Percentiles rank a stretch among this genome's conserved stretches.
These are phyloP conservation scores for Camellia japonica DNA, from an alignment of 148 eudicot species.

Conservation along the genomic window DNA sequence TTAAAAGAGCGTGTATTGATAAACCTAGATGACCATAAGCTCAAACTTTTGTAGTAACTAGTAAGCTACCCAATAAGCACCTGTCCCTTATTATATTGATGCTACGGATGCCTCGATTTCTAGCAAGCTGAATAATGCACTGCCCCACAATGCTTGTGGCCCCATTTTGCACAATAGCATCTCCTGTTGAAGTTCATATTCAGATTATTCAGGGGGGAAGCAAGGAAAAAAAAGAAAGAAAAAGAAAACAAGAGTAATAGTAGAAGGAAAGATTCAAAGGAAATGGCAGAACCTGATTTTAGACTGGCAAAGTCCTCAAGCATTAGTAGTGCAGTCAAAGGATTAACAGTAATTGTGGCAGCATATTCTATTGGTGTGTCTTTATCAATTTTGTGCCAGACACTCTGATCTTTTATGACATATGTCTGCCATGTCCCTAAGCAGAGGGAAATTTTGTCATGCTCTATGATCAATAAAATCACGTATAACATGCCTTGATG, in stretches of 20 bases:
- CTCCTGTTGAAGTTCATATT: constrained; percentile 47
- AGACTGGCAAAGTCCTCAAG: constrained; percentile 67
- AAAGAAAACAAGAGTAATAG: constrained; percentile 1
- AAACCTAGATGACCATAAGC: constrained; percentile 6
- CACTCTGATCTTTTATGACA: constrained; percentile 68
- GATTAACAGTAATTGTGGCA: constrained; percentile 86
- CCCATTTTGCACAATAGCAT: constrained; percentile 91
- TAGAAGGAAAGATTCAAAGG: background rate
- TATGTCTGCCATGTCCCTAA: constrained; percentile 91
- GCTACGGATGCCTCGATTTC: constrained; percentile 59
- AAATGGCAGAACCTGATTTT: constrained; percentile 50
- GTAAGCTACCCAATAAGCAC: constrained; percentile 31
- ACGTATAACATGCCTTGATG: background rate
- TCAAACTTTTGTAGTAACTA: background rate
- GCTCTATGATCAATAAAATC: background rate
- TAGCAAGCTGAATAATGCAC: constrained; percentile 91
- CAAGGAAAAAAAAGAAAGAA: background rate
- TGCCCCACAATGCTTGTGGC: constrained; percentile 98
- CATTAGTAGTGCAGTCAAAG: constrained; percentile 86
- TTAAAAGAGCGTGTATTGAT: background rate
- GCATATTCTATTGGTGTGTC: constrained; percentile 76
- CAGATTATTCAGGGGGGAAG: constrained; percentile 8
- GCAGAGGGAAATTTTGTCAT: constrained; percentile 11
- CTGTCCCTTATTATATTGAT: constrained; percentile 90
- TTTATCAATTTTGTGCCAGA: constrained; percentile 81